Evolutionary conservation across 371 early-diverging fungal species (phyloP).

Genomic region (Mucor saturninus): DNA sequence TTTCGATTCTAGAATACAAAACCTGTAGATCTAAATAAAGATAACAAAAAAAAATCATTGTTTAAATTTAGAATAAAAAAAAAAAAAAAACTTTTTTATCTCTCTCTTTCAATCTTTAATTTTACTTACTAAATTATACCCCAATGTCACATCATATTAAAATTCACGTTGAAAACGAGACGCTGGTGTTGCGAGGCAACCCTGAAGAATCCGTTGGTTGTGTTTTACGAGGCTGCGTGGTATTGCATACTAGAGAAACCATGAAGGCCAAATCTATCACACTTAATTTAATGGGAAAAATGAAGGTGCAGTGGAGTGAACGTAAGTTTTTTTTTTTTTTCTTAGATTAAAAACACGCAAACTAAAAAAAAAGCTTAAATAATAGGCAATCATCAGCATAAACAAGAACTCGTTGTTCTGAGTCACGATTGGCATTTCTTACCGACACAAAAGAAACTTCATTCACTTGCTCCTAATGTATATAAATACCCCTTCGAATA

Average conservation of each 20-base stretch:
- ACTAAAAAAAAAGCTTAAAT: neutral
- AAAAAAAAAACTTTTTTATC: neutral
- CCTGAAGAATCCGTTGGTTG: constrained; percentile 44
- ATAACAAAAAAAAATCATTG: neutral
- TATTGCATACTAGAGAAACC: constrained; percentile 26
- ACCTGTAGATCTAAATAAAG: constrained; percentile 6
- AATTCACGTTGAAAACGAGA: constrained; percentile 32
- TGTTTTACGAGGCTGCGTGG: constrained; percentile 36
- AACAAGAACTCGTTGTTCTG: constrained; percentile 26
- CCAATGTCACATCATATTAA: constrained; percentile 25
- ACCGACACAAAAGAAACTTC: constrained; percentile 23
- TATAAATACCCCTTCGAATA: constrained; percentile 49
- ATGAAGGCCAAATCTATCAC: constrained; percentile 37
- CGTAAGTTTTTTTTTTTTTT: constrained; percentile 24
- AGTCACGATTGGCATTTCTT: constrained; percentile 42
- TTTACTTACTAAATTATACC: neutral
- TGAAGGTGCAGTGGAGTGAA: constrained; percentile 39
- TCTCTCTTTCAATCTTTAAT: neutral
- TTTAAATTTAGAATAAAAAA: neutral
- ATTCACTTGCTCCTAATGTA: constrained; percentile 18
- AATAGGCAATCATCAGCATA: constrained; percentile 30
- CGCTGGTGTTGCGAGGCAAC: constrained; percentile 32
- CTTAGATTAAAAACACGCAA: too few relatives aligned
- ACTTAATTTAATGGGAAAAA: constrained; percentile 31
- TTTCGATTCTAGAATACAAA: neutral